These are phyloP conservation scores for Hygrophorus russula DNA, from an alignment of 768 basidiomycete species.

Conservation along the genomic window DNA sequence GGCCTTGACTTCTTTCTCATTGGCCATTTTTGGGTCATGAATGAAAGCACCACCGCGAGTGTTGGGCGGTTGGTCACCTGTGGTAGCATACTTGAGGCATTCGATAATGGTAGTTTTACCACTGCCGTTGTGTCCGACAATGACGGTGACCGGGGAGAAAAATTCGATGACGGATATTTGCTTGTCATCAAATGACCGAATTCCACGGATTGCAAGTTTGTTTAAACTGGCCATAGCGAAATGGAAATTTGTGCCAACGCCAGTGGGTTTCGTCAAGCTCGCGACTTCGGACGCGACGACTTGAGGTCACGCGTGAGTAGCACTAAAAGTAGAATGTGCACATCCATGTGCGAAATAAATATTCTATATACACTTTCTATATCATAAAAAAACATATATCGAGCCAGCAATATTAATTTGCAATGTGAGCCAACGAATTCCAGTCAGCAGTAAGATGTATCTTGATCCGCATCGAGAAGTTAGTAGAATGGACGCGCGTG, in stretches of 20 bases:
- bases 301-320: background rate
- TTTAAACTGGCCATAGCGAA: slow-evolving; percentile 68
- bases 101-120: slow-evolving; percentile 99
- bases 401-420: no score
- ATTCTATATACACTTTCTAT: no score
- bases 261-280: background rate
- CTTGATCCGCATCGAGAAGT: no score
- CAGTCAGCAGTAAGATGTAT: no score
- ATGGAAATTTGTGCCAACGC: background rate
- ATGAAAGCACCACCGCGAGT: slow-evolving; percentile 98
- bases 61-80: slow-evolving; percentile 95
- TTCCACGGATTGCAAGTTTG: slow-evolving; percentile 90
- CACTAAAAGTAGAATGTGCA: no score
- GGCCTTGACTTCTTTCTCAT: slow-evolving; percentile 98
- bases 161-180: slow-evolving; percentile 90
- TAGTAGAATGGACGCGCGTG: no score
- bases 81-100: slow-evolving; percentile 98
- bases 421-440: no score
- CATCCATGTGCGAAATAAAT: no score
- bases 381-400: no score
- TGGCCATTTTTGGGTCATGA: slow-evolving; percentile 99
- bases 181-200: slow-evolving; percentile 96
- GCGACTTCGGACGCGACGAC: background rate
- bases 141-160: slow-evolving; percentile 95
- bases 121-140: slow-evolving; percentile 96